Evolutionary conservation across 305 asterid species (phyloP).

Genomic region (Rubia balearica): DNA sequence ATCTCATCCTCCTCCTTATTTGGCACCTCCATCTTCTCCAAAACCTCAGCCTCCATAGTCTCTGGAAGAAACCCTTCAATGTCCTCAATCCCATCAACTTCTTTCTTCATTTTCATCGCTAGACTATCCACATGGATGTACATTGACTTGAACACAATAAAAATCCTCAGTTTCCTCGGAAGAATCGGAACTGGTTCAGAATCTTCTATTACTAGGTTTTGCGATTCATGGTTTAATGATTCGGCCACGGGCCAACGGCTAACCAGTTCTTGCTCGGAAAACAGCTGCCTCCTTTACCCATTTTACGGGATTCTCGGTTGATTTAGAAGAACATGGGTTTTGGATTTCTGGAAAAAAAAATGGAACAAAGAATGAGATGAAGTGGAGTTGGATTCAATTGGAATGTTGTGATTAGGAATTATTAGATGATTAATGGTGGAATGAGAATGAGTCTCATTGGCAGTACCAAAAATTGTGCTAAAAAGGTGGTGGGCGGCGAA

Average conservation of each 20-base stretch:
- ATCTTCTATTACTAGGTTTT: slow-evolving; percentile 18
- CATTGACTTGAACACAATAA: slow-evolving; percentile 77
- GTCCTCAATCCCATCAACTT: slow-evolving; percentile 54
- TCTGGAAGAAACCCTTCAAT: slow-evolving; percentile 56
- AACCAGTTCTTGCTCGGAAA: slow-evolving; percentile 39
- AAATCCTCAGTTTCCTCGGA: slow-evolving; percentile 37
- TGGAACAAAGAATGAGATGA: background rate
- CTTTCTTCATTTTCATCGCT: slow-evolving; percentile 65
- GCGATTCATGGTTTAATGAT: slow-evolving; percentile 23
- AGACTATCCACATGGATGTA: slow-evolving; percentile 83
- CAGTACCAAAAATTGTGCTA: slow-evolving; percentile 22
- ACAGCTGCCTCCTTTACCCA: slow-evolving; percentile 80
- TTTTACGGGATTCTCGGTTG: slow-evolving; percentile 1
- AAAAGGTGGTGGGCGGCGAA: background rate
- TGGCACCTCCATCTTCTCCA: slow-evolving; percentile 63
- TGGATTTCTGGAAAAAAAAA: background rate
- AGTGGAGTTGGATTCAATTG: background rate
- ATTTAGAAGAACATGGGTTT: slow-evolving; percentile 3
- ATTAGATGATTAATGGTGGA: background rate
- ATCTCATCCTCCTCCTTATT: slow-evolving; percentile 51
- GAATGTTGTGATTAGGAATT: background rate
- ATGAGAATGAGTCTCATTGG: slow-evolving; percentile 29
- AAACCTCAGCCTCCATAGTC: slow-evolving; percentile 39
- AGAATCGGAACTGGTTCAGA: slow-evolving; percentile 16
- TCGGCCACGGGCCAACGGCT: slow-evolving; percentile 13